Evolutionary conservation across 495 filamentous ascomycete species (phyloP).

Genomic region (Neurospora discreta): DNA sequence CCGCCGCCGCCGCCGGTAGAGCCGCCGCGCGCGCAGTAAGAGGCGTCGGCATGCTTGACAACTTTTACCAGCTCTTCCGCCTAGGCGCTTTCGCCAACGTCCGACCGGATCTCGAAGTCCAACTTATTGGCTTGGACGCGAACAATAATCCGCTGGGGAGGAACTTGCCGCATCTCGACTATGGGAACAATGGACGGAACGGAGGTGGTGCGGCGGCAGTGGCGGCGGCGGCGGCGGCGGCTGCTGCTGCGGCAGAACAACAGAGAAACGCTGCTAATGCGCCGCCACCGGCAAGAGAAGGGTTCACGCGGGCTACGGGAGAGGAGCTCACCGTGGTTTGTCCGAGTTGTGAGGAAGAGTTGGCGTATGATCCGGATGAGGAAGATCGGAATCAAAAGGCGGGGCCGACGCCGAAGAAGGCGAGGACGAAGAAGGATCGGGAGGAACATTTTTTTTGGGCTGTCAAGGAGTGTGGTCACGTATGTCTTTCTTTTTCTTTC

Average conservation of each 20-base stretch:
- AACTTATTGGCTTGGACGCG: slow-evolving; percentile 6
- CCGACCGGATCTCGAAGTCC: slow-evolving; percentile 10
- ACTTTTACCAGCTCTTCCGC: background rate
- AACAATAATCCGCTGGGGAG: slow-evolving; percentile 15
- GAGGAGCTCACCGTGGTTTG: slow-evolving; percentile 32
- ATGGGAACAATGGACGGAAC: slow-evolving; percentile 15
- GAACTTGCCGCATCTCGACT: slow-evolving; percentile 22
- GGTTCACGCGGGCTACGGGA: slow-evolving; percentile 32
- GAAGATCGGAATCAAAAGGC: background rate
- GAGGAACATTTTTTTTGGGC: slow-evolving; percentile 42
- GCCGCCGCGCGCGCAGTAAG: background rate
- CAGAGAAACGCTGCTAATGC: slow-evolving; percentile 20
- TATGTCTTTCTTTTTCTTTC: slow-evolving; percentile 14
- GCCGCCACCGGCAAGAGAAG: slow-evolving; percentile 22
- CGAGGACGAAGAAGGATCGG: slow-evolving; percentile 27
- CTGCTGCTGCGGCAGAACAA: background rate
- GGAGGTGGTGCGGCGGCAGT: background rate
- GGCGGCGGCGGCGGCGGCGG: background rate
- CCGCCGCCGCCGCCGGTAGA: background rate
- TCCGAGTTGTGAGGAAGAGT: slow-evolving; percentile 34
- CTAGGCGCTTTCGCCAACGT: background rate
- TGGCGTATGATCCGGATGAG: slow-evolving; percentile 32
- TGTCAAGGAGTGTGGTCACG: slow-evolving; percentile 38
- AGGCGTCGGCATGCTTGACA: background rate
- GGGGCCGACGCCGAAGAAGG: slow-evolving; percentile 23